Evolutionary conservation across 2,329 filamentous ascomycete genomes (phyloP).

Genomic region (Epichloe amarillans): DNA sequence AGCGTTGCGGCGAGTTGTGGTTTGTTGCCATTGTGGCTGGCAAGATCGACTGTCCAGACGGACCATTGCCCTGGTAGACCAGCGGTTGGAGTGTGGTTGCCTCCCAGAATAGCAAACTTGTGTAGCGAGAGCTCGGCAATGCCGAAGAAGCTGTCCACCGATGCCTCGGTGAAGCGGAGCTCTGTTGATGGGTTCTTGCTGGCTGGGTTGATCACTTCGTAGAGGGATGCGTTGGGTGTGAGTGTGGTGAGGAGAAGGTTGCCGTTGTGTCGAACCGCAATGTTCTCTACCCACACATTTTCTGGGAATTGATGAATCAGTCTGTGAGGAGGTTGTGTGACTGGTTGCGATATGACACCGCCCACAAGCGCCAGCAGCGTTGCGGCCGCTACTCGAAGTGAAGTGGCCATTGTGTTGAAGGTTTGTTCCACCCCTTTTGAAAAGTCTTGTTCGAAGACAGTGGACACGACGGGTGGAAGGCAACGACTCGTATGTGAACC

Average conservation of each 20-base stretch:
- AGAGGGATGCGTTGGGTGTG: conserved; percentile 1
- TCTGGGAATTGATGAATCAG: conserved; percentile 1
- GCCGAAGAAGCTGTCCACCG: conserved; percentile 1
- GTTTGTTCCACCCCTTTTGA: background rate
- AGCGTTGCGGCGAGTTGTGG: background rate
- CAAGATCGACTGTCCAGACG: background rate
- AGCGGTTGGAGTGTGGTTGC: background rate
- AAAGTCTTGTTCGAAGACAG: too few relatives aligned
- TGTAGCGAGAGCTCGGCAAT: conserved; percentile 2
- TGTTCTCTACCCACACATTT: conserved; percentile 4
- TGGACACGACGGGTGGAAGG: too few relatives aligned
- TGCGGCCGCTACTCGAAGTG: background rate
- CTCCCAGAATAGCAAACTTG: conserved; percentile 3
- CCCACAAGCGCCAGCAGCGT: background rate
- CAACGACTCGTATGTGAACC: too few relatives aligned
- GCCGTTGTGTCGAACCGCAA: conserved; percentile 5
- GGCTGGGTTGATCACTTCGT: background rate
- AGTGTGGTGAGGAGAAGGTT: conserved; percentile 4
- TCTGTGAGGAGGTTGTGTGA: background rate
- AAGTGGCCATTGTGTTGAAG: background rate
- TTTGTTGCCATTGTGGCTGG: background rate
- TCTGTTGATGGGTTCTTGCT: background rate
- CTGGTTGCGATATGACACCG: background rate
- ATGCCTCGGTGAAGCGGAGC: background rate
- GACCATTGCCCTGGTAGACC: background rate